Evolutionary conservation across 139 green algal species (phyloP), one percentile per base, ranked within the genome.

Genomic region (Volvox reticuliferus): DNA sequence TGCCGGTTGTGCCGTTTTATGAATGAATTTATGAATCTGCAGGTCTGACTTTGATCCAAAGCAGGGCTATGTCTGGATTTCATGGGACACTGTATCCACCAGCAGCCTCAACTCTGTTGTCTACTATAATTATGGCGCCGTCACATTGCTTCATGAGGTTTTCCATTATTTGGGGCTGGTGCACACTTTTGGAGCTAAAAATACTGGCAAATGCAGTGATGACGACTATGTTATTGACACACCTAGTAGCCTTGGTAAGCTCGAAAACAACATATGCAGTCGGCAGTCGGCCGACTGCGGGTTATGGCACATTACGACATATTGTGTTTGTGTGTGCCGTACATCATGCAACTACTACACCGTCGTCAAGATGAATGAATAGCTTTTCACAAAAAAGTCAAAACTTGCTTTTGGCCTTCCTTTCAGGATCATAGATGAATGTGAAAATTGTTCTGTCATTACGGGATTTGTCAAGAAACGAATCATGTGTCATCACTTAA

Each of bases 141-240:
- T 26, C 14, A 89, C 84, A 28, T 63, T 89, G 26, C 2, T 36
- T 2, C 84, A 89, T n/a, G 84, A 89, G 84, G 36, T 89, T 3
- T 73, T 73, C 28, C 84, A 89, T 37, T 28, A 61, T 44, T 69
- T 89, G 84, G 84, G 84, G 9, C 36, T 89, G 28, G 17, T 44
- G 32, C 83, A 89, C 83, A 36, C 33, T 12, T 89, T 89, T 36
- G 21, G 26, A 5, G n/a, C n/a, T n/a, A 22, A 22, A 9, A 22
- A 22, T 36, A 0, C 1, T 36, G 14, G 26, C 62, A 69, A 17
- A 19, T 69, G 62, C 33, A 21, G 63, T 24, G 83, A 89, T 32
- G 83, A 37, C 24, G 83, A 89, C 68, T 69, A 82, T 28, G 68
- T 89, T 18, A 16, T 3, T 19, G 84, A 89, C 84, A 89, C 84